Evolutionary conservation across 2,329 filamentous ascomycete genomes (phyloP).

Genomic region (Nigrograna mackinnonii): DNA sequence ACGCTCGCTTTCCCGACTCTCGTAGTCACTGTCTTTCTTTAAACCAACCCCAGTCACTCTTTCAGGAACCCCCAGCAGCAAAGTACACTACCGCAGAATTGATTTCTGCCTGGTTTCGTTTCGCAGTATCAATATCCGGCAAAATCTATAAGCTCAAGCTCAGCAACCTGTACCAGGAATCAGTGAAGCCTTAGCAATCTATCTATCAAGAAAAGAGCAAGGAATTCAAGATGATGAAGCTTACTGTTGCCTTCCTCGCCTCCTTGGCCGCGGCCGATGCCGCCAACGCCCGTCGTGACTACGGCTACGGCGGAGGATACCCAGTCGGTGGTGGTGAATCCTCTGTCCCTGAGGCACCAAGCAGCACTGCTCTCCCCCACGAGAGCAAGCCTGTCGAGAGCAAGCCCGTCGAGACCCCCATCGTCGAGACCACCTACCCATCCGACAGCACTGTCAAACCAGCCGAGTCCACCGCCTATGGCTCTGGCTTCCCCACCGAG

Average conservation of each 20-base stretch:
- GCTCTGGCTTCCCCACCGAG: background rate
- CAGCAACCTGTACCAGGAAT: slow-evolving; percentile 7
- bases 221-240: slow-evolving; percentile 23
- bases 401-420: slow-evolving; percentile 11
- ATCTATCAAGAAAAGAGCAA: slow-evolving; percentile 25
- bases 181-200: slow-evolving; percentile 18
- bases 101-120: slow-evolving; percentile 31
- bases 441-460: too few relatives aligned
- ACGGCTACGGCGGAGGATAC: slow-evolving; percentile 16
- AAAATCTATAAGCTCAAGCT: slow-evolving; percentile 13
- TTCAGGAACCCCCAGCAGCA: slow-evolving; percentile 37
- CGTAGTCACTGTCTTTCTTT: slow-evolving; percentile 37
- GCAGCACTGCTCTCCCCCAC: slow-evolving; percentile 5
- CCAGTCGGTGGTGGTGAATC: slow-evolving; percentile 4
- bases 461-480: slow-evolving; percentile 10
- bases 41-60: slow-evolving; percentile 40
- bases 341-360: slow-evolving; percentile 6
- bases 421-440: slow-evolving; percentile 6
- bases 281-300: slow-evolving; percentile 29
- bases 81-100: slow-evolving; percentile 27
- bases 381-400: slow-evolving; percentile 6
- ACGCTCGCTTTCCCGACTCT: slow-evolving; percentile 39
- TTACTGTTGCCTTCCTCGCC: slow-evolving; percentile 19
- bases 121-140: slow-evolving; percentile 24
- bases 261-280: slow-evolving; percentile 25